Evolutionary conservation across 306 rosid genomes (phyloP).

Genomic region (Trifolium repens): DNA sequence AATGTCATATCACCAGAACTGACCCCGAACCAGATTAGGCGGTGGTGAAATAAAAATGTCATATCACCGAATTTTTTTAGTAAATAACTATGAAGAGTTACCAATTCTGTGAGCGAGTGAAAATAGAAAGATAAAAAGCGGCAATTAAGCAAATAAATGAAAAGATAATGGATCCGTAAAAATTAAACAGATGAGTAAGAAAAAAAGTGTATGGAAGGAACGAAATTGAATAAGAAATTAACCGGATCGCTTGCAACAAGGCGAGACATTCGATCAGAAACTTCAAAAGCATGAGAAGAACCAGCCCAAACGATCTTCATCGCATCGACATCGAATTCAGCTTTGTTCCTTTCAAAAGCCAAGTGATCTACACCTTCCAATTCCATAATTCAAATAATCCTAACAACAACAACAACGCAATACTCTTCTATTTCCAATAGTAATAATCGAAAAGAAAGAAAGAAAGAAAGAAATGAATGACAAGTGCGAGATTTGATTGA

Average conservation of each 20-base stretch:
- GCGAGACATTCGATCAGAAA: constrained; percentile 83
- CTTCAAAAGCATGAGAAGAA: constrained; percentile 63
- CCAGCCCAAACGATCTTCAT: constrained; percentile 97
- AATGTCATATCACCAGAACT: too few relatives aligned
- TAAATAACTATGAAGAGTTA: too few relatives aligned
- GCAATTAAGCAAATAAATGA: too few relatives aligned
- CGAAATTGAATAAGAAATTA: neutral
- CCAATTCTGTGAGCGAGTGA: too few relatives aligned
- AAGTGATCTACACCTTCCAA: constrained; percentile 77
- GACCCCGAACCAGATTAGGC: too few relatives aligned
- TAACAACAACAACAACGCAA: neutral
- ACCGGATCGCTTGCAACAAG: constrained; percentile 95
- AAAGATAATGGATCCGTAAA: too few relatives aligned
- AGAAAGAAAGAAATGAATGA: neutral
- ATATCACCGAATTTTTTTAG: too few relatives aligned
- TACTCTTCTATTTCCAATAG: neutral
- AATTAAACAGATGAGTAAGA: too few relatives aligned
- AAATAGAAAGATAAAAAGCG: too few relatives aligned
- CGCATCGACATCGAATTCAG: constrained; percentile 80
- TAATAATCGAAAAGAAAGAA: neutral
- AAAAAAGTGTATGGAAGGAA: too few relatives aligned
- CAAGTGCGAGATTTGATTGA: neutral
- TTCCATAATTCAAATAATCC: constrained; percentile 39
- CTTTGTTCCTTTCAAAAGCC: constrained; percentile 73
- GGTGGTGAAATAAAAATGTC: too few relatives aligned